Evolutionary conservation across 1,284 basidiomycete species (phyloP).

Genomic region (Ceratobasidium sp.): DNA sequence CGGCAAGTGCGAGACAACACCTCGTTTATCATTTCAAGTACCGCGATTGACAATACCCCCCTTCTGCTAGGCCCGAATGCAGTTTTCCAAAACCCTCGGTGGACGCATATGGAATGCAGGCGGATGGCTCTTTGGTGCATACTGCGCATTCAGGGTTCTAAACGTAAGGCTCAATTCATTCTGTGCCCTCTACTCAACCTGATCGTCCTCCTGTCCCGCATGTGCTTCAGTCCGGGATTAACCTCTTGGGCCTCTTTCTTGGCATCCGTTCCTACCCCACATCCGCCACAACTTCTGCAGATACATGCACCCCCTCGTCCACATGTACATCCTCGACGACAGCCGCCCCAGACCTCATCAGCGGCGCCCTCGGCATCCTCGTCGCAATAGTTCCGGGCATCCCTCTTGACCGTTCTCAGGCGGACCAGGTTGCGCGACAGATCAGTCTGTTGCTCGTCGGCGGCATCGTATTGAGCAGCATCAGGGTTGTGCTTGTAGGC

Average conservation of each 20-base stretch:
- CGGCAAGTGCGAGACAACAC: conserved; percentile 53
- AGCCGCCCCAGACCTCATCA: conserved; percentile 69
- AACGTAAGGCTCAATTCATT: conserved; percentile 61
- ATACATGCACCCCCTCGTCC: conserved; percentile 33
- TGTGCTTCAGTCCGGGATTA: conserved; percentile 11
- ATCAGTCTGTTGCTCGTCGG: conserved; percentile 76
- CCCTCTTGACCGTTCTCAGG: conserved; percentile 57
- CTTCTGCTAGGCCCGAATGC: conserved; percentile 55
- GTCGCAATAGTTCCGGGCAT: conserved; percentile 62
- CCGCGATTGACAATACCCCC: background rate
- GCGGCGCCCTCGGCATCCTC: conserved; percentile 65
- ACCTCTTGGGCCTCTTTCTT: conserved; percentile 23
- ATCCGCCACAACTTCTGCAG: conserved; percentile 13
- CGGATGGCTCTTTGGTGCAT: conserved; percentile 69
- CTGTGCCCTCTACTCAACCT: background rate
- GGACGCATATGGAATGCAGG: conserved; percentile 64
- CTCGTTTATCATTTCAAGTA: background rate
- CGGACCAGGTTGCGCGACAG: conserved; percentile 64
- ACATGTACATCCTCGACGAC: conserved; percentile 49
- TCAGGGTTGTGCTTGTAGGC: conserved; percentile 71
- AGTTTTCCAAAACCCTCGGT: conserved; percentile 65
- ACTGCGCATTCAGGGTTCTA: conserved; percentile 72
- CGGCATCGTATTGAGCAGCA: conserved; percentile 74
- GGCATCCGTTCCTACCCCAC: conserved; percentile 35
- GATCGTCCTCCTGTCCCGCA: background rate